These are phyloP conservation scores for Catunica adiposa DNA, from an alignment of 2,329 filamentous ascomycete genomes.

Conservation along the genomic window DNA sequence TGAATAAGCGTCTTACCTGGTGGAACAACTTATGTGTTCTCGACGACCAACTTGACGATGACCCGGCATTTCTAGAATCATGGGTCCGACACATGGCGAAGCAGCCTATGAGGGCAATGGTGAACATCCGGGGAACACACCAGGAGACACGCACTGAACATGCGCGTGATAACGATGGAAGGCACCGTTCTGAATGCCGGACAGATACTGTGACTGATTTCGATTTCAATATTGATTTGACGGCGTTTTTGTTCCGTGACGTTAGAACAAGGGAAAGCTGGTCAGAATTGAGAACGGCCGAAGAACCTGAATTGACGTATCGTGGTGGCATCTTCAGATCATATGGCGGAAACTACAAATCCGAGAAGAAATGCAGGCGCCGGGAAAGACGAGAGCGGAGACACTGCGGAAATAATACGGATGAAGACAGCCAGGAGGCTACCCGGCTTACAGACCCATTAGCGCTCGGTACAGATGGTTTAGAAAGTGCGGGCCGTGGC, in stretches of 20 bases:
- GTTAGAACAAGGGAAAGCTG: constrained; percentile 25
- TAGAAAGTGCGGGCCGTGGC: constrained; percentile 19
- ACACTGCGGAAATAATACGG: constrained; percentile 16
- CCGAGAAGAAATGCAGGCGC: constrained; percentile 13
- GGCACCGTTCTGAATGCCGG: not conserved
- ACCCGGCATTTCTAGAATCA: constrained; percentile 27
- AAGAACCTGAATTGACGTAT: constrained; percentile 42
- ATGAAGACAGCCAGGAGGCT: constrained; percentile 20
- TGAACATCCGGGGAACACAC: constrained; percentile 39
- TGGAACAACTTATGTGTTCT: constrained; percentile 24
- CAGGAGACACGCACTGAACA: constrained; percentile 27
- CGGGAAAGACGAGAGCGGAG: not conserved
- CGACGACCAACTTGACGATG: constrained; percentile 28
- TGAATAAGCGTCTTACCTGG: constrained; percentile 16
- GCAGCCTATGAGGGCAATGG: constrained; percentile 35
- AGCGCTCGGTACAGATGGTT: not conserved
- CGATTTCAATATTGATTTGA: constrained; percentile 41
- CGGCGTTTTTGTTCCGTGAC: constrained; percentile 37
- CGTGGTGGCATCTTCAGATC: constrained; percentile 46
- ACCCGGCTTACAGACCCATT: not conserved
- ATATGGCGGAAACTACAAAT: constrained; percentile 30
- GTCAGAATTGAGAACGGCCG: constrained; percentile 32
- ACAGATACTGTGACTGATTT: constrained; percentile 31
- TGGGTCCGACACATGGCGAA: constrained; percentile 29
- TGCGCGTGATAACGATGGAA: constrained; percentile 21